Conservation (phyloP, 495 filamentous ascomycete genomes). For the Bombardia bombarda region DNA sequence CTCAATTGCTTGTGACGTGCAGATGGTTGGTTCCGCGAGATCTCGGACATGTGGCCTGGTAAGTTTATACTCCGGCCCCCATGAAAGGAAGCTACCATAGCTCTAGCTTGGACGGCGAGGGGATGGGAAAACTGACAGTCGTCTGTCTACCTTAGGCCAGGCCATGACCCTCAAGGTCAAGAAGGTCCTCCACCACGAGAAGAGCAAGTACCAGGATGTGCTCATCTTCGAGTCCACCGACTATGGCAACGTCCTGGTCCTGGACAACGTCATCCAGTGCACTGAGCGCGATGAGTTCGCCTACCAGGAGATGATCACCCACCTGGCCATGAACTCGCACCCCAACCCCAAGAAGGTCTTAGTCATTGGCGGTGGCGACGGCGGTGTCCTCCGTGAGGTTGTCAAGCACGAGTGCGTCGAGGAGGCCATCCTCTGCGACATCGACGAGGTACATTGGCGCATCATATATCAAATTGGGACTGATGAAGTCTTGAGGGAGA, state of each 20-base stretch:
- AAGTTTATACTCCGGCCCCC: constrained; percentile 12
- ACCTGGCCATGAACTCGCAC: constrained; percentile 97
- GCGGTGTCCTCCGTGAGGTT: constrained; percentile 93
- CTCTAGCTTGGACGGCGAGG: background rate
- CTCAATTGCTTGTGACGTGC: too few species aligned
- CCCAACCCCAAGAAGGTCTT: constrained; percentile 96
- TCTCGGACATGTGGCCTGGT: constrained; percentile 95
- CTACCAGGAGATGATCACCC: constrained; percentile 99
- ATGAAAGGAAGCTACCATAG: background rate
- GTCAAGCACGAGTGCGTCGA: constrained; percentile 94
- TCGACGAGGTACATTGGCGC: constrained; percentile 71
- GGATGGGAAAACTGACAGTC: background rate
- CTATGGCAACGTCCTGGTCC: constrained; percentile 93
- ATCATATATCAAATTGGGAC: background rate
- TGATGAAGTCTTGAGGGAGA: constrained; percentile 2
- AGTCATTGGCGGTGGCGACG: constrained; percentile 95
- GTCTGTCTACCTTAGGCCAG: constrained; percentile 45
- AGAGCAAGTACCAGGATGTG: constrained; percentile 97
- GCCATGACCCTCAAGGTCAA: constrained; percentile 98
- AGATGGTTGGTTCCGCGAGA: constrained; percentile 99
- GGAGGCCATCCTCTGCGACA: constrained; percentile 94
- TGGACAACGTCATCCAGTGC: constrained; percentile 98
- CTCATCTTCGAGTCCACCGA: constrained; percentile 95
- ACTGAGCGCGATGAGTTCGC: constrained; percentile 98
- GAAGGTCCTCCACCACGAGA: constrained; percentile 96